Percentiles rank a stretch among this genome's conserved stretches.
phyloP scores from a whole-genome alignment of 176 grass and related monocot species.

The Oryza meridionalis region DNA sequence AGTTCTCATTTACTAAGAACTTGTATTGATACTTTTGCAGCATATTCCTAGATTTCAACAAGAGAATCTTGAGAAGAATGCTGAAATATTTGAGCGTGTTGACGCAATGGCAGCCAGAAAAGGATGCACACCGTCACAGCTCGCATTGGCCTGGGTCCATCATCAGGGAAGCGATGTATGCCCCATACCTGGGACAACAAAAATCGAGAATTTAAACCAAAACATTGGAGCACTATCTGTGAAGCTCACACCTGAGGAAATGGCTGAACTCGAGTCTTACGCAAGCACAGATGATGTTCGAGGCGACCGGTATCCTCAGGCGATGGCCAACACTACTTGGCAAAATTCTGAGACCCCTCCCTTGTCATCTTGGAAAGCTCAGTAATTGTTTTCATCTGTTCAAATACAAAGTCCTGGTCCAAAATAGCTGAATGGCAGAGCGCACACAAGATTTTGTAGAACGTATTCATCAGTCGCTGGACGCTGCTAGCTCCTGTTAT shows the following conservation, averaged over 20 bases:
- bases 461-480: background rate
- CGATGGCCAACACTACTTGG: conserved; percentile 32
- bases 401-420: background rate
- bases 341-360: conserved; percentile 49
- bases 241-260: conserved; percentile 46
- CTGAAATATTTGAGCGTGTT: conserved; percentile 41
- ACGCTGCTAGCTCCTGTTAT: background rate
- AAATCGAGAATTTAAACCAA: conserved; percentile 44
- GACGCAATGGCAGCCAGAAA: conserved; percentile 42
- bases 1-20: background rate
- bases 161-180: conserved; percentile 53
- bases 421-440: background rate
- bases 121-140: conserved; percentile 61
- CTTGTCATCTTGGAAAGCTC: conserved; percentile 44
- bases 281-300: conserved; percentile 8
- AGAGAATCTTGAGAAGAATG: conserved; percentile 50
- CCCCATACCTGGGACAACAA: conserved; percentile 65
- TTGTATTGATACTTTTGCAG: background rate
- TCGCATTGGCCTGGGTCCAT: conserved; percentile 67
- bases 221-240: conserved; percentile 48
- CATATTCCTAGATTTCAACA: conserved; percentile 39
- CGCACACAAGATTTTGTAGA: background rate
- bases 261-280: conserved; percentile 48
- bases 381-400: background rate
- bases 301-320: conserved; percentile 24